Evolutionary conservation across 164 flowering plant species (phyloP), one percentile per base, ranked within the genome.

Genomic region (Liriodendron chinense): DNA sequence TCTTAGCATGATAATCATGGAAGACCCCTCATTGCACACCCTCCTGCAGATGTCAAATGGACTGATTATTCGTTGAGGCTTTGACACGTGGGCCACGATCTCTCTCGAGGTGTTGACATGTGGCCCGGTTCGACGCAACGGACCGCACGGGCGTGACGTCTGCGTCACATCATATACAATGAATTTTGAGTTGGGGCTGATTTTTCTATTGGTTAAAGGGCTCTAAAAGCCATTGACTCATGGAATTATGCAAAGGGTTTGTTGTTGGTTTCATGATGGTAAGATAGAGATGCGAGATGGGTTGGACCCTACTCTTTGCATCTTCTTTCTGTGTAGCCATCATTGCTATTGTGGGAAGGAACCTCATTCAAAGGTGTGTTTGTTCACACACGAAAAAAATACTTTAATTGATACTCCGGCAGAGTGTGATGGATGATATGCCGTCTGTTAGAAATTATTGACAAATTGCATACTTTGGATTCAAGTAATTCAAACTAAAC

Each of bases 291-390:
- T 67, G 57, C 63, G 56, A 69, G 71, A 69, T 13, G 56, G 75
- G 75, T 73, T 48, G 75, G 80, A 72, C 80, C 82, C 18, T 74
- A 77, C 72, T 77, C 63, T 50, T 61, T 68, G 7, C 20, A 24
- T 65, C 72, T 56, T 70, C 53, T 82, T 73, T 82, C 80, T 76
- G 74, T 65, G 12, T 22, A 43, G 69, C 65, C 79, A 81, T 81
- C 61, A 81, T 81, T 76, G 76, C 50, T 25, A 28, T 62, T 75
- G 73, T 63, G 49, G 24, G 13, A 68, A 68, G 21, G n/a, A 47
- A 14, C n/a, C 72, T 57, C 59, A 56, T n/a, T 75, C 72, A 47
- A 9, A 68, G 23, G 24, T 43, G 13, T 5, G 23, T 5, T 66
- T 74, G n/a, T 25, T 22, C 22, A 53, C 69, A 67, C 69, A 67